Evolutionary conservation across 768 basidiomycete genomes (phyloP).

Genomic region (Mycena galopus): DNA sequence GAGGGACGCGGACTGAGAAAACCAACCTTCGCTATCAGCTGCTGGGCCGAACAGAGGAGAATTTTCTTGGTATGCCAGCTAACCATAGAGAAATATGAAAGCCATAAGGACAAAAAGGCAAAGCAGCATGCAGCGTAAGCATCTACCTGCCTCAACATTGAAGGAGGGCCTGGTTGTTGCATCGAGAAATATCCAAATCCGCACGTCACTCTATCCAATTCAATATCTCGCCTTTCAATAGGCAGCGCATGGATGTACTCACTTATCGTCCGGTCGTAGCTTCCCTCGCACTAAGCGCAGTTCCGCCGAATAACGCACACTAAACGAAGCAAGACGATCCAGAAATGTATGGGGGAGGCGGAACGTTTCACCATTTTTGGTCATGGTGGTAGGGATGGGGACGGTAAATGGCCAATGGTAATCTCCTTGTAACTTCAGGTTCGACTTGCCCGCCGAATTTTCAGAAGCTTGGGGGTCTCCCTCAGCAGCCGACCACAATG

Average conservation of each 20-base stretch:
- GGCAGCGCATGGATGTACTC: not conserved
- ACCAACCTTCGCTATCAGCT: conserved; percentile 33
- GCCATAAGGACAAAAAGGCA: too few relatives aligned
- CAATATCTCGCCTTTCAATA: not conserved
- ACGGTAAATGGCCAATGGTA: conserved; percentile 32
- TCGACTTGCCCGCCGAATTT: conserved; percentile 10
- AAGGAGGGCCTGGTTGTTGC: conserved; percentile 28
- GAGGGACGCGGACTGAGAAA: conserved; percentile 2
- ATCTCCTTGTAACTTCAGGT: conserved; percentile 29
- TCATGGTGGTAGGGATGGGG: conserved; percentile 5
- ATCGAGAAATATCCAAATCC: conserved; percentile 35
- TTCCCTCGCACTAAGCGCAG: conserved; percentile 33
- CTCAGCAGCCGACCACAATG: conserved; percentile 28
- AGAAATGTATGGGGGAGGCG: conserved; percentile 29
- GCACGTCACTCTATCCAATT: conserved; percentile 14
- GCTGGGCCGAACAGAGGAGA: conserved; percentile 30
- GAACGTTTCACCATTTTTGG: conserved; percentile 23
- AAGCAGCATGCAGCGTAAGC: not conserved
- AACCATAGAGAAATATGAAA: not conserved
- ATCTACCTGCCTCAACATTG: conserved; percentile 21
- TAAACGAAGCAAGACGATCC: conserved; percentile 24
- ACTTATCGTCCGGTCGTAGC: conserved; percentile 33
- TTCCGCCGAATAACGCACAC: conserved; percentile 25
- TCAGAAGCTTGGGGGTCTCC: conserved; percentile 26
- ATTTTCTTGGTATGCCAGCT: conserved; percentile 36